A percentile compares a stretch with the other conserved stretches of the same genome.
Conservation (phyloP, 352 stramenopile genomes). For the Albugo laibachii region DNA sequence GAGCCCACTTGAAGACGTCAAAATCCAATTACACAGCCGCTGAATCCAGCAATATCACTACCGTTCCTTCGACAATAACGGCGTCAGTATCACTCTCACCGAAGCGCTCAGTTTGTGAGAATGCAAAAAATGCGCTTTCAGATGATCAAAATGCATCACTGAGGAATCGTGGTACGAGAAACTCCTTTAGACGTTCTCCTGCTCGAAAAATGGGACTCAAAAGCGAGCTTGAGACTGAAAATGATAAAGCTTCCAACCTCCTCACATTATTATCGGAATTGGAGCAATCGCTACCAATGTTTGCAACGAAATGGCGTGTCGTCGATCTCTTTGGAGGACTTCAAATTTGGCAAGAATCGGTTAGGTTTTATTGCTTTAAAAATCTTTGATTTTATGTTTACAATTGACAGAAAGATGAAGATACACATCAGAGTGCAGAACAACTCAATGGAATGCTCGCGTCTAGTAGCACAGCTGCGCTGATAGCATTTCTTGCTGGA, state of each 20-base stretch:
- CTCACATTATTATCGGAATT: slow-evolving; percentile 51
- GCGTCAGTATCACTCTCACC: too few species aligned
- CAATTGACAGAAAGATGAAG: neutral
- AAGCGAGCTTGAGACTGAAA: too few species aligned
- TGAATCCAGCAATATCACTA: too few species aligned
- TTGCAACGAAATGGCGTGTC: slow-evolving; percentile 35
- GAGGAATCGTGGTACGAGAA: too few species aligned
- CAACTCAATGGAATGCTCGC: slow-evolving; percentile 38
- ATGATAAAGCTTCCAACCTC: slow-evolving; percentile 22
- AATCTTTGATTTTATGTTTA: neutral
- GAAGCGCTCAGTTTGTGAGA: too few species aligned
- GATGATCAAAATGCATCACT: too few species aligned
- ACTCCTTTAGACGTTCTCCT: too few species aligned
- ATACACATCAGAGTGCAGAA: slow-evolving; percentile 9
- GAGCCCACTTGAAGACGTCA: too few species aligned
- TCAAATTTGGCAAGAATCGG: slow-evolving; percentile 45
- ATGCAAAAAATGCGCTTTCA: too few species aligned
- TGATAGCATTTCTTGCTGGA: slow-evolving; percentile 42
- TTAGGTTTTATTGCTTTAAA: neutral
- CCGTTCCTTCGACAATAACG: too few species aligned
- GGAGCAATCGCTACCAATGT: slow-evolving; percentile 56
- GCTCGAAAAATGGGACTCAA: too few species aligned
- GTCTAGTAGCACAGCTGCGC: slow-evolving; percentile 23
- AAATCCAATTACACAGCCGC: too few species aligned
- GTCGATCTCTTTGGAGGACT: slow-evolving; percentile 44